Percentiles rank a stretch among this genome's conserved stretches.
Conservation (phyloP, 225 moss, liverwort and hornwort species). For the Lunularia cruciata region DNA sequence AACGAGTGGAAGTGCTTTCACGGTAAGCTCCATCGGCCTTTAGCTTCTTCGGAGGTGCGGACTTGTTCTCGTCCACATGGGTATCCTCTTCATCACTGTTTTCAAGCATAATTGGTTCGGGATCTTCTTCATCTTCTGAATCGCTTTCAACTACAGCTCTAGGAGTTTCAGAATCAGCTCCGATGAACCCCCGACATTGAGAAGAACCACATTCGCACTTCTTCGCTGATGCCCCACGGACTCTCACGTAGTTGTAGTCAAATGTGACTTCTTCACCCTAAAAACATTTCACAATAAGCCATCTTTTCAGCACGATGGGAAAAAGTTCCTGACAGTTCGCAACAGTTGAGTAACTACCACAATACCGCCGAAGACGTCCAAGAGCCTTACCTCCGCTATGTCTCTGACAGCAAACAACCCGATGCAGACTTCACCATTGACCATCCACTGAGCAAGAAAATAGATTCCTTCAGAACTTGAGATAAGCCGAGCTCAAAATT, state of each 20-base stretch:
- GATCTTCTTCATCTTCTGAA: conserved; percentile 86
- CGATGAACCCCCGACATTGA: conserved; percentile 84
- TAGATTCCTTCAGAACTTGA: no score
- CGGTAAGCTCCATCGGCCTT: conserved; percentile 40
- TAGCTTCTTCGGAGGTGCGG: conserved; percentile 45
- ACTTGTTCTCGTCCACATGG: conserved; percentile 46
- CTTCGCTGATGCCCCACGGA: conserved; percentile 88
- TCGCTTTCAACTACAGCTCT: conserved; percentile 78
- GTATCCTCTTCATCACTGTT: conserved; percentile 61
- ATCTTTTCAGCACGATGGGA: no score
- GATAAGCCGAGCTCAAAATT: no score
- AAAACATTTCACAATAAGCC: not conserved
- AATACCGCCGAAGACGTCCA: not conserved
- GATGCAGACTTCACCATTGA: conserved; percentile 93
- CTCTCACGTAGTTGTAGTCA: conserved; percentile 89
- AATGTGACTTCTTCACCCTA: conserved; percentile 94
- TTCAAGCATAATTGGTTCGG: conserved; percentile 84
- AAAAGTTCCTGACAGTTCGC: not conserved
- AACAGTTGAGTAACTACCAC: not conserved
- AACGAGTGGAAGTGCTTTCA: conserved; percentile 41
- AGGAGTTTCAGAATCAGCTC: conserved; percentile 84
- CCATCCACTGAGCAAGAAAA: conserved; percentile 66
- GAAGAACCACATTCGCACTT: conserved; percentile 87
- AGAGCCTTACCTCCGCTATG: conserved; percentile 52
- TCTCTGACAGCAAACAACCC: conserved; percentile 92